These are phyloP conservation scores for Grifola frondosa DNA, from an alignment of 1,284 basidiomycete genomes.

Conservation along the genomic window DNA sequence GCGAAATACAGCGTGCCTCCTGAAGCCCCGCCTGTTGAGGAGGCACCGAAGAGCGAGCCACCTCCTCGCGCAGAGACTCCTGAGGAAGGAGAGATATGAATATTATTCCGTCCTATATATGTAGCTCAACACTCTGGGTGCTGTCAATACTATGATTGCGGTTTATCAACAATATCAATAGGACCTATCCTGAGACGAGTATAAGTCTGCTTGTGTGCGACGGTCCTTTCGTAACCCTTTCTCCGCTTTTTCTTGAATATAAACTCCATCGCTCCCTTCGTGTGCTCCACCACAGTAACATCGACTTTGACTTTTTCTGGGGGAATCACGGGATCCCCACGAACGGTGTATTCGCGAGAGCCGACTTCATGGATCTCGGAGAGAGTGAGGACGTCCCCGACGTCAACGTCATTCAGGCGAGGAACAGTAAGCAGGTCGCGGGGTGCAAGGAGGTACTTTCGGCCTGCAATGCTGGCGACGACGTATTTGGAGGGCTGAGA, in stretches of 20 bases:
- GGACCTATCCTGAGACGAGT: conserved; percentile 86
- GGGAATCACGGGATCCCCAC: conserved; percentile 66
- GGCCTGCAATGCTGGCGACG: conserved; percentile 85
- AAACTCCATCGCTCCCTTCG: conserved; percentile 88
- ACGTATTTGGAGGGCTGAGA: conserved; percentile 87
- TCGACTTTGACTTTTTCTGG: conserved; percentile 67
- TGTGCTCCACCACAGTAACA: conserved; percentile 94
- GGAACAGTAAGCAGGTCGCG: conserved; percentile 93
- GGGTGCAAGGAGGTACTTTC: conserved; percentile 86
- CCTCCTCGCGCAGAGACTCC: conserved; percentile 59
- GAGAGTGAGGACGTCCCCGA: conserved; percentile 84
- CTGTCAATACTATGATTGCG: conserved; percentile 23
- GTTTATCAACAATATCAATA: conserved; percentile 43
- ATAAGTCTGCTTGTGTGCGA: conserved; percentile 90
- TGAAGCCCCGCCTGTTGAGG: conserved; percentile 23
- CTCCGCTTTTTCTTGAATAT: conserved; percentile 96
- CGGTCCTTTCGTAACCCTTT: conserved; percentile 88
- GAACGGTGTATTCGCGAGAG: conserved; percentile 91
- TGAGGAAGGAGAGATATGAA: conserved; percentile 79
- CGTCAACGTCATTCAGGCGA: conserved; percentile 74
- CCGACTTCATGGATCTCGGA: conserved; percentile 93
- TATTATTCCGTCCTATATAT: conserved; percentile 25
- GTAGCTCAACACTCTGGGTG: conserved; percentile 12
- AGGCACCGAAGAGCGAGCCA: conserved; percentile 35
- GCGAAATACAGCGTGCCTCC: conserved; percentile 49